A percentile compares a stretch with the other conserved stretches of the same genome.
These are phyloP conservation scores for Hyphodiscus sp. DNA, from an alignment of 2,329 filamentous ascomycete species.

Conservation along the genomic window DNA sequence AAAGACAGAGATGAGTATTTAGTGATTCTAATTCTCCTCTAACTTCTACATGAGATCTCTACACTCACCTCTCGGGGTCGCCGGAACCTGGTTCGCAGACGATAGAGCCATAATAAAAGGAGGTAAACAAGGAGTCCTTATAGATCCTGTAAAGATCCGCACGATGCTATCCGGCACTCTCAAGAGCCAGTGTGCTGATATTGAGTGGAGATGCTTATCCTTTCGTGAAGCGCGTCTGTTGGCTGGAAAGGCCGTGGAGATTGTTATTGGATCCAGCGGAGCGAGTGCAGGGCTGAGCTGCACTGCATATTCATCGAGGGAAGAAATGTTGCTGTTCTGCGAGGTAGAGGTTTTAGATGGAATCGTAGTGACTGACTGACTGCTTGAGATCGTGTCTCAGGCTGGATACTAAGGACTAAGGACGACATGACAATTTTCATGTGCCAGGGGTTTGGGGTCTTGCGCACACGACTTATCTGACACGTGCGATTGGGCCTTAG, in stretches of 20 bases:
- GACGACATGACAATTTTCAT: neutral
- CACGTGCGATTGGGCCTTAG: neutral
- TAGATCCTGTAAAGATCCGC: conserved; percentile 49
- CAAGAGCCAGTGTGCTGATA: conserved; percentile 40
- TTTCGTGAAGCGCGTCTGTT: conserved; percentile 38
- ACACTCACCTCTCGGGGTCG: conserved; percentile 55
- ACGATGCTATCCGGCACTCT: conserved; percentile 38
- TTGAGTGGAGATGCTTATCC: conserved; percentile 44
- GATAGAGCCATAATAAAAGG: conserved; percentile 41
- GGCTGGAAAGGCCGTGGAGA: conserved; percentile 23
- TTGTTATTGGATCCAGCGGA: conserved; percentile 52
- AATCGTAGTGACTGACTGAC: conserved; percentile 1
- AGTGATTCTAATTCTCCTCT: neutral
- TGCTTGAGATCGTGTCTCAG: no score
- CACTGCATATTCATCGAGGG: conserved; percentile 46
- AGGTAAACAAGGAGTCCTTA: conserved; percentile 51
- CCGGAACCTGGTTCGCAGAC: conserved; percentile 51
- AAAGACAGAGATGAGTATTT: neutral
- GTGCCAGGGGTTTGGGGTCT: neutral
- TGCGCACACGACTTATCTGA: conserved; percentile 7
- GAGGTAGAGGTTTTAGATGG: conserved; percentile 27
- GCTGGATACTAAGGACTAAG: conserved; percentile 1
- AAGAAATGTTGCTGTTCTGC: conserved; percentile 27
- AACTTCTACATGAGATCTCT: neutral
- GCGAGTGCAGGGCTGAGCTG: conserved; percentile 46